Base-by-base conservation (phyloP, 495 filamentous ascomycete genomes). In the Entonaema liquescens region DNA sequence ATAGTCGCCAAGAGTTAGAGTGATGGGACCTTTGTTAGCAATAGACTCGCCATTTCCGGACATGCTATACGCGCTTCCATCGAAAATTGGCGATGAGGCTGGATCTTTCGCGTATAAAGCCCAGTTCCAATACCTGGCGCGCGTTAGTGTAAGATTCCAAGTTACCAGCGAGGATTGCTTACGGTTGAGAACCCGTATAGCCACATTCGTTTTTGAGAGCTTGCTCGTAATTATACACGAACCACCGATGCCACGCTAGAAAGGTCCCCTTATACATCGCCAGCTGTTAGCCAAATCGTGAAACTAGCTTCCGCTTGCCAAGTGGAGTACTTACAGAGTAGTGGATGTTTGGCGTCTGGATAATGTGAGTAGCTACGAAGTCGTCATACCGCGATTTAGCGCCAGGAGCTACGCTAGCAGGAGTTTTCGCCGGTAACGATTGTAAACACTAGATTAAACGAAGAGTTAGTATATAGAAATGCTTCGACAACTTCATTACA, bases 231-330 rank as follows among this genome's bases (percentile, higher is more conserved):
- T 79, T 78, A 63, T 79, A 86, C 40, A 85, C 80, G 73, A 88
- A 93, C 77, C 89, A 90, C 17, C 91, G 83, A 73, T 94, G 91
- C 89, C 90, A 93, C 1, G 86, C 77, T 31, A 92, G 79, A 78
- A 94, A 91, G 62, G 85, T 87, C 19, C 88, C 89, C 81, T 65
- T 79, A 36, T 28, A 40, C 11, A 17, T 67, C 6, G 36, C 8
- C 15, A 2, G 17, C n/a, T 68, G 23, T 73, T 54, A 72, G 53
- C 11, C n/a, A 25, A 23, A 21, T 6, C 13, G 1, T 25, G n/a
- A 11, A 15, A 25, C 25, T 36, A 44, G 5, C 25, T 38, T n/a
- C 17, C 2, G 5, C 15, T 36, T 21, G 5, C 12, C 13, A 72
- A 82, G 12, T 23, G 36, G n/a, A 64, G 31, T 36, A 56, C 71